A percentile compares a stretch with the other conserved stretches of the same genome.
phyloP scores from a whole-genome alignment of 345 rosid species.

The Rhodamnia rubescens region DNA sequence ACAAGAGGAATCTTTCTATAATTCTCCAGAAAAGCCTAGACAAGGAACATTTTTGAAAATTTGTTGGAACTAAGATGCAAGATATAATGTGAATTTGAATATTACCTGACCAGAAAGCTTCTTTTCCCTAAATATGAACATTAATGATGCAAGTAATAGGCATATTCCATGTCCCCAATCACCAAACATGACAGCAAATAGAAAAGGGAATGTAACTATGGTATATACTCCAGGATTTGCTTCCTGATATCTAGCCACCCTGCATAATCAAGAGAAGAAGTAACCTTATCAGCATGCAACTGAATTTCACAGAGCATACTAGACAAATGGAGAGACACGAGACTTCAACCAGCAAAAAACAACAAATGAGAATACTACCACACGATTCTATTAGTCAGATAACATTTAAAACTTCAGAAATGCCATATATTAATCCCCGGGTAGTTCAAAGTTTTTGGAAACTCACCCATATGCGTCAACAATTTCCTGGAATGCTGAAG shows the following conservation, averaged over 20 bases:
- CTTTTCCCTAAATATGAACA: slow-evolving; percentile 65
- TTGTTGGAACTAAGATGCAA: neutral
- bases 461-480: slow-evolving; percentile 97
- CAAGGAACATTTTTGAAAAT: neutral
- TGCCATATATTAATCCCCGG: neutral
- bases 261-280: slow-evolving; percentile 21
- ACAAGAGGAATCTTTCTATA: neutral
- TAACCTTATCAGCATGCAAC: neutral
- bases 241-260: slow-evolving; percentile 91
- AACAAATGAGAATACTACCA: neutral
- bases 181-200: slow-evolving; percentile 99
- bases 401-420: neutral
- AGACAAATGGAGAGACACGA: neutral
- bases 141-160: slow-evolving; percentile 64
- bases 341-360: neutral
- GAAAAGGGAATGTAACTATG: slow-evolving; percentile 89
- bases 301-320: neutral
- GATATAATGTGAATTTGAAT: neutral
- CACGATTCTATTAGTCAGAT: neutral
- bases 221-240: slow-evolving; percentile 94
- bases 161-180: slow-evolving; percentile 99
- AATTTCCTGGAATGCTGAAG: slow-evolving; percentile 88
- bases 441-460: neutral
- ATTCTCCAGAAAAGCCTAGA: neutral
- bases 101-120: slow-evolving; percentile 90